These are phyloP conservation scores for Suillus plorans DNA, from an alignment of 768 basidiomycete species.

Conservation along the genomic window DNA sequence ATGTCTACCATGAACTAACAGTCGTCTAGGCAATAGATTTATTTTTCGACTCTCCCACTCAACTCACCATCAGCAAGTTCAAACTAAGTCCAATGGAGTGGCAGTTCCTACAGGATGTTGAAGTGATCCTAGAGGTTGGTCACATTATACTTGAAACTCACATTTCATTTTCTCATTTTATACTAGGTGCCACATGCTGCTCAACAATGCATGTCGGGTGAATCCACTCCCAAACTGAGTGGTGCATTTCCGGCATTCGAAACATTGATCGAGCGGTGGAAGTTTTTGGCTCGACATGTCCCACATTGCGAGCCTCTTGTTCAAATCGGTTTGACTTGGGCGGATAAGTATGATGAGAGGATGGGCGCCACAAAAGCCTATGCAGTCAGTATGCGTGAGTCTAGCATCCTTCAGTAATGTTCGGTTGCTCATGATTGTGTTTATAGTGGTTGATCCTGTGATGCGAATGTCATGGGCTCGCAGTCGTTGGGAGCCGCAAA, in stretches of 20 bases:
- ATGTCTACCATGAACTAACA: not conserved
- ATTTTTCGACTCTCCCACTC: slow-evolving; percentile 2
- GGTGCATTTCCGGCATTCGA: slow-evolving; percentile 1
- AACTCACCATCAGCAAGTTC: not conserved
- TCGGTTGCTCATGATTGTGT: not conserved
- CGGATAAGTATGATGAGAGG: not conserved
- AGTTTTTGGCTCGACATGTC: not conserved
- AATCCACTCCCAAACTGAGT: slow-evolving; percentile 1
- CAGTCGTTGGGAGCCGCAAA: not conserved
- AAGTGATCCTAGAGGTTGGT: slow-evolving; percentile 12
- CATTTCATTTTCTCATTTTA: not conserved
- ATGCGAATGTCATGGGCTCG: not conserved
- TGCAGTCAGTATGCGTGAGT: not conserved
- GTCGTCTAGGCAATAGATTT: slow-evolving; percentile 1
- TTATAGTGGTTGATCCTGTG: not conserved
- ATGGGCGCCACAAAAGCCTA: not conserved
- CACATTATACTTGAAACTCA: not conserved
- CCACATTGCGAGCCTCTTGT: slow-evolving; percentile 3
- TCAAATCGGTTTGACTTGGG: not conserved
- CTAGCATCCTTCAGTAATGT: not conserved
- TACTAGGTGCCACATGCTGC: slow-evolving; percentile 1
- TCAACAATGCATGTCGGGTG: slow-evolving; percentile 7
- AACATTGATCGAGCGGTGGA: slow-evolving; percentile 4
- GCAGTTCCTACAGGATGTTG: slow-evolving; percentile 11
- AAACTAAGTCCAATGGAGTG: slow-evolving; percentile 1